Base-by-base conservation (phyloP, 2,329 filamentous ascomycete species). In the Colletotrichum somersetense region DNA sequence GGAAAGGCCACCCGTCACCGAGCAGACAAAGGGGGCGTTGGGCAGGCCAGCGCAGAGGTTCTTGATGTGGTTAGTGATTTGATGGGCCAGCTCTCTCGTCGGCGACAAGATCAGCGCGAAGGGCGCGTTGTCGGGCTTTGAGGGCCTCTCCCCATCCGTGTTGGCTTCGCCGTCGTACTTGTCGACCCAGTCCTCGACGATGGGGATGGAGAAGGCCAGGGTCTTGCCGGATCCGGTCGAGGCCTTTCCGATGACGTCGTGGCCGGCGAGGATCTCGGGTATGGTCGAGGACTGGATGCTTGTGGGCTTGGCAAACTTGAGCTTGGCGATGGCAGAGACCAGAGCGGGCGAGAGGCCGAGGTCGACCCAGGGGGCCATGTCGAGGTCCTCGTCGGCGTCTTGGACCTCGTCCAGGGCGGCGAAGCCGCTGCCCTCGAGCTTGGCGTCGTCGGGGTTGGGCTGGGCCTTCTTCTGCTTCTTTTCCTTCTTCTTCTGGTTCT, bases 211-310 rank as follows among this genome's bases (percentile, higher is more conserved):
- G 81, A 97, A 99, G 0, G 96, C 96, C 56, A 99, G 85, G 0
- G 96, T 99, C 83, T 99, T 99, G 76, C 96, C 96, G 18, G 96
- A 98, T 75, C 96, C 96, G 0, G 96, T 99, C 14, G 96, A 92
- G 2, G 96, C 96, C 83, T 99, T 99, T 53, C 96, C 96, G 74
- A 99, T 93, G 20, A 98, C 92, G 81, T 99, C 96, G 79, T 93
- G 93, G 0, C 96, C 96, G 7, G 90, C 89, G 26, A 96, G 80
- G 57, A 98, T 93, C 65, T 93, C 89, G 0, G 96, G 95, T 76
- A 99, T 97, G 1, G 93, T 87, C 44, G 90, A 87, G 26, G 86
- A 83, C 80, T 99, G 96, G 70, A 99, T 97, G 0, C 88, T 83
- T 0, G 95, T 98, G 0, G 96, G 96, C 71, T 89, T 91, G 5